A percentile compares a stretch with the other conserved stretches of the same genome.
Conservation (phyloP, 192 early-diverging fungal genomes). For the Linnemannia elongata region DNA sequence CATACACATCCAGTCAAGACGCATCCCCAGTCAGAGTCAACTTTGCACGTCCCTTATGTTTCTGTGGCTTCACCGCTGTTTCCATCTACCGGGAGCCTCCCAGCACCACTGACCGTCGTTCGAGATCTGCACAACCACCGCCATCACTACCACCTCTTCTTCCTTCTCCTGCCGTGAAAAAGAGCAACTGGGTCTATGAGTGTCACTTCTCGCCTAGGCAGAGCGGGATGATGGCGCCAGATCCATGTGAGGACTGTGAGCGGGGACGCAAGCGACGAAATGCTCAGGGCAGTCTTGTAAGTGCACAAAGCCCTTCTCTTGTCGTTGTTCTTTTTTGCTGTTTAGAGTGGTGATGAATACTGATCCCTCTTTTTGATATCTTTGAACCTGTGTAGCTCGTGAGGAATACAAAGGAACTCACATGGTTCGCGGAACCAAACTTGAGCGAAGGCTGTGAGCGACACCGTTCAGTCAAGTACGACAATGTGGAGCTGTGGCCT, state of each 20-base stretch:
- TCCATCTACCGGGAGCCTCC: neutral
- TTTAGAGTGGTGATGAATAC: neutral
- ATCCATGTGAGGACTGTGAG: neutral
- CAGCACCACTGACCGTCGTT: neutral
- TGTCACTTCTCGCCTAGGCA: neutral
- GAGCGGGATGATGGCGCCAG: neutral
- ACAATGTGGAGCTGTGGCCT: neutral
- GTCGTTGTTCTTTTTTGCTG: neutral
- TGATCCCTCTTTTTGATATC: neutral
- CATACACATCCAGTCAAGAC: neutral
- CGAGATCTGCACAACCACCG: neutral
- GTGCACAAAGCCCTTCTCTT: neutral
- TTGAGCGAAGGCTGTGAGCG: neutral
- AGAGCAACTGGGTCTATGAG: constrained; percentile 5
- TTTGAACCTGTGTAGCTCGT: neutral
- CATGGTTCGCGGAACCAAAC: neutral
- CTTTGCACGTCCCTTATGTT: neutral
- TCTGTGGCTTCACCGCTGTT: neutral
- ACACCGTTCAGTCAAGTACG: neutral
- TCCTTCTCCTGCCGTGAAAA: neutral
- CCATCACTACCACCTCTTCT: neutral
- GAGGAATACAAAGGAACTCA: neutral
- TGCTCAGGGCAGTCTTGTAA: neutral
- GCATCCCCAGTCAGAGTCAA: neutral
- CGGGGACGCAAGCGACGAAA: neutral